Evolutionary conservation across 495 filamentous ascomycete genomes (phyloP).

Genomic region (Xylaria nigripes): DNA sequence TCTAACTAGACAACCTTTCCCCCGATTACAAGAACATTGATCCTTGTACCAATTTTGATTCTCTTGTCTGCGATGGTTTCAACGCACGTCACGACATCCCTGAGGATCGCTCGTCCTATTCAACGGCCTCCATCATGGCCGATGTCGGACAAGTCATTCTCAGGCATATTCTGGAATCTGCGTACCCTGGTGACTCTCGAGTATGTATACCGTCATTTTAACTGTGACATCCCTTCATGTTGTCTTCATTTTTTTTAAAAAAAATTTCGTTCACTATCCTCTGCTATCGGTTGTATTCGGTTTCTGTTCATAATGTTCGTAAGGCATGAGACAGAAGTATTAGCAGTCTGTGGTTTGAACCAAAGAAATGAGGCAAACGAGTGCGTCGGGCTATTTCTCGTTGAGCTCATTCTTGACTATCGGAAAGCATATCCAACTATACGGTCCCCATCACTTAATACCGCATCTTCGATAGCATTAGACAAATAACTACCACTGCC

Average conservation of each 20-base stretch:
- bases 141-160: conserved; percentile 52
- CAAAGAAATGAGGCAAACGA: neutral
- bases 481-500: neutral
- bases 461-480: neutral
- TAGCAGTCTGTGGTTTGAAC: neutral
- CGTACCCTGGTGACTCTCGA: conserved; percentile 39
- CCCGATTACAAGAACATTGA: conserved; percentile 56
- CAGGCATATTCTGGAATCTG: conserved; percentile 55
- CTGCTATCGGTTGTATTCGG: too few relatives aligned
- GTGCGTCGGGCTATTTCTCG: neutral
- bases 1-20: conserved; percentile 44
- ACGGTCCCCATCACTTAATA: neutral
- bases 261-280: too few relatives aligned
- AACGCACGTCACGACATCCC: conserved; percentile 56
- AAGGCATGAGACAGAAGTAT: neutral
- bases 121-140: conserved; percentile 50
- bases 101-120: conserved; percentile 53
- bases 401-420: neutral
- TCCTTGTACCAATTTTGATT: conserved; percentile 61
- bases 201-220: conserved; percentile 10
- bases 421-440: neutral
- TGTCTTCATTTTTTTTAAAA: neutral
- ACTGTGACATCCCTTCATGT: neutral
- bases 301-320: neutral
- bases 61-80: conserved; percentile 61